Conservation (phyloP, 106 monocot genomes). For the Platanthera zijinensis region DNA sequence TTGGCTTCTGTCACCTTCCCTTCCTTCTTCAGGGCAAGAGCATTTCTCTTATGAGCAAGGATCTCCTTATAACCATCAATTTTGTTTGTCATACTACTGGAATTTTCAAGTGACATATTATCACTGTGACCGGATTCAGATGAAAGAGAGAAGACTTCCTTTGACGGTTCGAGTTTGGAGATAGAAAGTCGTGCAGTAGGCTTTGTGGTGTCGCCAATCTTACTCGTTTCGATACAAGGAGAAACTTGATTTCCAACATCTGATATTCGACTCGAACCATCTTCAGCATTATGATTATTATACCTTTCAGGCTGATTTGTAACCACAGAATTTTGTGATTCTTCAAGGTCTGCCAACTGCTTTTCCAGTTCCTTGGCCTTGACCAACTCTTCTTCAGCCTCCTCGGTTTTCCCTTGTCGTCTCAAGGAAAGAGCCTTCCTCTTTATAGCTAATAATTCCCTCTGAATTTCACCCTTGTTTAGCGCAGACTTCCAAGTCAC, state of each 20-base stretch:
- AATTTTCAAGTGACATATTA: neutral
- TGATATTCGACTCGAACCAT: neutral
- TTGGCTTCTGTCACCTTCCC: conserved; percentile 83
- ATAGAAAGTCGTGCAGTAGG: neutral
- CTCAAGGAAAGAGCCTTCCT: conserved; percentile 78
- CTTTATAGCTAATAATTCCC: conserved; percentile 71
- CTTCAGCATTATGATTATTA: neutral
- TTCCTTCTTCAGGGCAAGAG: conserved; percentile 76
- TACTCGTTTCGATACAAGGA: neutral
- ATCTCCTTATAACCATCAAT: conserved; percentile 33
- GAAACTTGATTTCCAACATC: neutral
- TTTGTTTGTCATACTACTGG: conserved; percentile 5
- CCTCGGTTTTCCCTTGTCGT: conserved; percentile 67
- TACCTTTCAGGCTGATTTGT: conserved; percentile 13
- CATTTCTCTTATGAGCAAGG: conserved; percentile 65
- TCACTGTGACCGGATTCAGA: neutral
- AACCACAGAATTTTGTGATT: conserved; percentile 17
- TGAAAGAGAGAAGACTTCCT: neutral
- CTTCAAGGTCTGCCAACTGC: conserved; percentile 60
- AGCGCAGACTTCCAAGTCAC: conserved; percentile 14
- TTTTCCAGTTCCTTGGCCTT: conserved; percentile 71
- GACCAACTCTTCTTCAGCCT: conserved; percentile 70
- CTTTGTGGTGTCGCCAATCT: neutral
- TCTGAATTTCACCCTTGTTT: conserved; percentile 69
- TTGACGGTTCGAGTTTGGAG: neutral